Percentiles rank a stretch among this genome's conserved stretches.
Conservation (phyloP, 1,139 yeast genomes). For the Taphrina confusa region DNA sequence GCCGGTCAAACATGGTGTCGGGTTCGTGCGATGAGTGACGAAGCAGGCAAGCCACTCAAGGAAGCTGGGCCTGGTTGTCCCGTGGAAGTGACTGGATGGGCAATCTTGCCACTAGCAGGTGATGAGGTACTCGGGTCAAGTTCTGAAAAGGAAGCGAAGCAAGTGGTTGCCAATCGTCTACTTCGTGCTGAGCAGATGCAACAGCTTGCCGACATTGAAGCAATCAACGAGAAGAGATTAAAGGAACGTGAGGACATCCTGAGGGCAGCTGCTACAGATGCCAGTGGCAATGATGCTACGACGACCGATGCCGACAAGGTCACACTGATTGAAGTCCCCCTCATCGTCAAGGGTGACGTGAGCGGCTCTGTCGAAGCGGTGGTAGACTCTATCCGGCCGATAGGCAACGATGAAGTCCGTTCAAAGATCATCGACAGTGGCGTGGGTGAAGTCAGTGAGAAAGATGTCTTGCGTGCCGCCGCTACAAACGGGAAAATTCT, state of each 20-base stretch:
- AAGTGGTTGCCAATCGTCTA: constrained; percentile 65
- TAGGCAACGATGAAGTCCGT: constrained; percentile 83
- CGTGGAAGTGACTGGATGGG: constrained; percentile 93
- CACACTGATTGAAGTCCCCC: constrained; percentile 51
- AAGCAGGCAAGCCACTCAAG: constrained; percentile 63
- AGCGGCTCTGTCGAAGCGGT: constrained; percentile 68
- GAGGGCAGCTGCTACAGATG: constrained; percentile 57
- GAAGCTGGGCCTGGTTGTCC: constrained; percentile 86
- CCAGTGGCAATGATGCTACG: constrained; percentile 43
- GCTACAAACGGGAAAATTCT: constrained; percentile 63
- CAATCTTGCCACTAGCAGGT: constrained; percentile 88
- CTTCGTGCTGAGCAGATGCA: constrained; percentile 59
- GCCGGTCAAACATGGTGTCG: constrained; percentile 88
- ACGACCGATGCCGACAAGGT: constrained; percentile 43
- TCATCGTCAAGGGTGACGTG: constrained; percentile 85
- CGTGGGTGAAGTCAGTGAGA: constrained; percentile 83
- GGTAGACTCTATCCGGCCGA: constrained; percentile 70
- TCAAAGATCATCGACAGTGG: constrained; percentile 68
- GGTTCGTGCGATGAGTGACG: constrained; percentile 79
- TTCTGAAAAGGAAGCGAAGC: constrained; percentile 72
- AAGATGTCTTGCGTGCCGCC: constrained; percentile 79
- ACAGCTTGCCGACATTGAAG: constrained; percentile 67
- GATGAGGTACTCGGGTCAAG: constrained; percentile 77
- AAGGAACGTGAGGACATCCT: constrained; percentile 56
- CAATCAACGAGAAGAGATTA: constrained; percentile 59